Conservation (phyloP, 2,329 filamentous ascomycete genomes). For the Phoma sp. region DNA sequence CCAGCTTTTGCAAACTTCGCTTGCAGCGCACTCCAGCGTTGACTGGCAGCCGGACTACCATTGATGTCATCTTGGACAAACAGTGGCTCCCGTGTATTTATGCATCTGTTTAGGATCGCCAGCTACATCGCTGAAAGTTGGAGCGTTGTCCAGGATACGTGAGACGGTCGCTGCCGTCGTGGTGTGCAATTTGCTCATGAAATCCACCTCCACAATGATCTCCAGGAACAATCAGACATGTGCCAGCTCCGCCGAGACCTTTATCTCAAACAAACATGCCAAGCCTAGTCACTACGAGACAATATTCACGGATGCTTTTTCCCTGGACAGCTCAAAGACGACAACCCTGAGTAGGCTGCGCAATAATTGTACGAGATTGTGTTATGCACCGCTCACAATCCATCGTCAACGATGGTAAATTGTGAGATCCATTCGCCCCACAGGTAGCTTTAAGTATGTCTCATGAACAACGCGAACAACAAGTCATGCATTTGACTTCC, state of each 20-base stretch:
- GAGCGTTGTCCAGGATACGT: background rate
- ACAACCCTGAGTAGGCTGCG: too few relatives aligned
- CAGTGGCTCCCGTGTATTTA: background rate
- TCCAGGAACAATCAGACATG: constrained; percentile 10
- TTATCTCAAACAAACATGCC: constrained; percentile 9
- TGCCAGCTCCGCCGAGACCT: constrained; percentile 10
- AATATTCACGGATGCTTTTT: background rate
- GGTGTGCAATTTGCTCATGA: constrained; percentile 7
- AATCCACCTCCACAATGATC: constrained; percentile 16
- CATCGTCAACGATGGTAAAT: background rate
- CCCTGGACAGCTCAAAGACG: background rate
- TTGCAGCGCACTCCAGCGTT: constrained; percentile 9
- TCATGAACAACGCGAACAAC: background rate
- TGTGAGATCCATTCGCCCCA: too few relatives aligned
- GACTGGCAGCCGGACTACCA: background rate
- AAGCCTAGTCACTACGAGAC: constrained; percentile 2
- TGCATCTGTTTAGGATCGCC: constrained; percentile 1
- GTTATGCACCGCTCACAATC: background rate
- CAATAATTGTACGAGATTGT: too few relatives aligned
- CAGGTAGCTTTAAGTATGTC: too few relatives aligned
- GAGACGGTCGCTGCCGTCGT: background rate
- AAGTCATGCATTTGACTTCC: too few relatives aligned
- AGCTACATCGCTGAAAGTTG: background rate
- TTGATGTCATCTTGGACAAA: constrained; percentile 9
- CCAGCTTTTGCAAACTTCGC: constrained; percentile 14